These are phyloP conservation scores for Talaromyces ruber DNA, from an alignment of 495 filamentous ascomycete genomes.

Conservation along the genomic window DNA sequence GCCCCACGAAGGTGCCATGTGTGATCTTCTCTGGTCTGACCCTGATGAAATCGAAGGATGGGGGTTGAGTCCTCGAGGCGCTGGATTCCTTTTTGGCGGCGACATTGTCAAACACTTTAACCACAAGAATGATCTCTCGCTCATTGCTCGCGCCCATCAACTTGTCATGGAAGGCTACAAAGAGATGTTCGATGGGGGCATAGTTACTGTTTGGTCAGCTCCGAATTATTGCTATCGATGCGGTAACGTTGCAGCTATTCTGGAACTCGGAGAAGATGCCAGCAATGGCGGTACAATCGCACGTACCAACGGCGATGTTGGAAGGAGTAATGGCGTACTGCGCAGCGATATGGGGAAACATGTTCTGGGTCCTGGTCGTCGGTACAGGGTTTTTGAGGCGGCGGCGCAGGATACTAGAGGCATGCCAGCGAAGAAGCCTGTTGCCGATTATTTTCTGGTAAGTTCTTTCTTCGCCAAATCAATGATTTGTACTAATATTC, in stretches of 20 bases:
- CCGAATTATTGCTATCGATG: slow-evolving; percentile 99
- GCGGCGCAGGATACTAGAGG: slow-evolving; percentile 93
- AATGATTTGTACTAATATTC: neutral
- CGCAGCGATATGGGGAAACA: slow-evolving; percentile 21
- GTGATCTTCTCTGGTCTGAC: slow-evolving; percentile 95
- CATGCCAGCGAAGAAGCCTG: slow-evolving; percentile 98
- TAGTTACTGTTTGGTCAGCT: slow-evolving; percentile 95
- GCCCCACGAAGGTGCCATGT: slow-evolving; percentile 98
- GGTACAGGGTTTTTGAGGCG: slow-evolving; percentile 94
- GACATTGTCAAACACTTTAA: slow-evolving; percentile 97
- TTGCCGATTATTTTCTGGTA: slow-evolving; percentile 92
- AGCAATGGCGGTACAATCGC: slow-evolving; percentile 64
- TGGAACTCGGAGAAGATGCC: slow-evolving; percentile 86
- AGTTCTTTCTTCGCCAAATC: slow-evolving; percentile 4
- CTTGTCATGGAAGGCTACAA: slow-evolving; percentile 99
- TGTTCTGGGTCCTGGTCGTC: slow-evolving; percentile 67
- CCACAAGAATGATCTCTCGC: slow-evolving; percentile 78
- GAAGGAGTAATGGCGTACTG: slow-evolving; percentile 43
- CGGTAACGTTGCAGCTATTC: slow-evolving; percentile 90
- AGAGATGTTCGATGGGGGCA: slow-evolving; percentile 93
- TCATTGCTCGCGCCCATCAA: slow-evolving; percentile 93
- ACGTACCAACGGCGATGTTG: slow-evolving; percentile 72
- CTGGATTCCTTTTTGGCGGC: slow-evolving; percentile 91
- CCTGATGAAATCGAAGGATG: slow-evolving; percentile 98
- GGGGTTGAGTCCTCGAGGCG: slow-evolving; percentile 89